Conservation (phyloP, 495 filamentous ascomycete genomes). For the Tetracladium setigerum region DNA sequence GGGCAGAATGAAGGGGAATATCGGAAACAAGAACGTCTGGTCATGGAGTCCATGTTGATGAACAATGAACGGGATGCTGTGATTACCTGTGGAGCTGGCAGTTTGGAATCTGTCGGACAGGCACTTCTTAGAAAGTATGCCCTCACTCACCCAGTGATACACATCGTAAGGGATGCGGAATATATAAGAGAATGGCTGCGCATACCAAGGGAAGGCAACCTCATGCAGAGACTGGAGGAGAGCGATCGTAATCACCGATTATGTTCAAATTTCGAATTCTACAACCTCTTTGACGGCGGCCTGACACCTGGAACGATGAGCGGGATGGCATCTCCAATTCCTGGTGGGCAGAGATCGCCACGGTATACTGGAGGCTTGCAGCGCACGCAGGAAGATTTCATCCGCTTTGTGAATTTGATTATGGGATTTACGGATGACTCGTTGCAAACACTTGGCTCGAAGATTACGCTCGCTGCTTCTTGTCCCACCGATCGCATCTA, state of each 20-base stretch:
- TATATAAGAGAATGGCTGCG: conserved; percentile 53
- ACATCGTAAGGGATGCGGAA: conserved; percentile 60
- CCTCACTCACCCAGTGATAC: conserved; percentile 60
- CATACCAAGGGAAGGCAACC: conserved; percentile 41
- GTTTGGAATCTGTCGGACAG: conserved; percentile 48
- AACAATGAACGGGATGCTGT: conserved; percentile 55
- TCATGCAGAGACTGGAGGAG: conserved; percentile 38
- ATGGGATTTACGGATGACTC: conserved; percentile 43
- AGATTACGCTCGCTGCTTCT: conserved; percentile 58
- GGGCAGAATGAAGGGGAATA: conserved; percentile 49
- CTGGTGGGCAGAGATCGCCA: conserved; percentile 2
- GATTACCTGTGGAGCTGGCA: conserved; percentile 49
- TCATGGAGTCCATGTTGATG: conserved; percentile 58
- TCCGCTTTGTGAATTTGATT: conserved; percentile 58
- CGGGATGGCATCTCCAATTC: background rate
- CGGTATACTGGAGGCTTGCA: conserved; percentile 59
- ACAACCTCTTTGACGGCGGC: conserved; percentile 51
- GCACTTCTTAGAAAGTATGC: conserved; percentile 47
- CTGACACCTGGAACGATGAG: conserved; percentile 21
- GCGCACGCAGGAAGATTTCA: conserved; percentile 62
- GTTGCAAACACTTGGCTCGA: conserved; percentile 49
- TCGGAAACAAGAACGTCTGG: conserved; percentile 50
- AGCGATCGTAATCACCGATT: conserved; percentile 42
- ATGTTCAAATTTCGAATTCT: conserved; percentile 72
- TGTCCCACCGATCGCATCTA: conserved; percentile 52